Evolutionary conservation across 2,329 filamentous ascomycete species (phyloP).

Genomic region (Fusarium continuum): DNA sequence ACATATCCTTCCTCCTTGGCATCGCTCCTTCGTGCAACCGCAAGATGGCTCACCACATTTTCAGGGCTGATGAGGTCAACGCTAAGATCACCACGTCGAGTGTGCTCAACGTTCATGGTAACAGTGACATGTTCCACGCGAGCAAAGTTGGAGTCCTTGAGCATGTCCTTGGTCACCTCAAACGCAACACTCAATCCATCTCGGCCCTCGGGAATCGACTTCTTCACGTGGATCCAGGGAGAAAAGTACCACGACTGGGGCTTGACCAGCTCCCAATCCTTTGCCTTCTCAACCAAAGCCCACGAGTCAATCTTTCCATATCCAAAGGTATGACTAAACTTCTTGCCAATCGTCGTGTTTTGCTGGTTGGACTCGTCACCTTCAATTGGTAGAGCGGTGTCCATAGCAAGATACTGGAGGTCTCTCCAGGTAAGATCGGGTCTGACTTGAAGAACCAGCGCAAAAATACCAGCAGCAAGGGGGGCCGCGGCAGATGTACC

Average conservation of each 20-base stretch:
- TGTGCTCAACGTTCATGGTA: conserved; percentile 95
- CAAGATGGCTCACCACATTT: conserved; percentile 84
- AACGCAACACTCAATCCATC: conserved; percentile 82
- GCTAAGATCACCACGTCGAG: conserved; percentile 87
- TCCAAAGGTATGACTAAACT: conserved; percentile 93
- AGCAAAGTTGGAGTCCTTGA: conserved; percentile 83
- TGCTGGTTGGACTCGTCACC: conserved; percentile 78
- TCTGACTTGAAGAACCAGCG: conserved; percentile 83
- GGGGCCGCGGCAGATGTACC: conserved; percentile 96
- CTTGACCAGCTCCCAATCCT: conserved; percentile 87
- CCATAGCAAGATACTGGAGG: conserved; percentile 87
- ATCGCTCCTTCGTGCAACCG: conserved; percentile 77
- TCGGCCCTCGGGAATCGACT: conserved; percentile 84
- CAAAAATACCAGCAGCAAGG: conserved; percentile 90
- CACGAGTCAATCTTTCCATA: conserved; percentile 96
- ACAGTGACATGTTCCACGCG: conserved; percentile 94
- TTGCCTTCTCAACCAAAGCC: conserved; percentile 83
- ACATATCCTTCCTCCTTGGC: conserved; percentile 74
- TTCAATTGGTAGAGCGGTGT: conserved; percentile 85
- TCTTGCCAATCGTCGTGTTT: conserved; percentile 79
- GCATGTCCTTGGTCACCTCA: conserved; percentile 81
- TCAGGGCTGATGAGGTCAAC: conserved; percentile 89
- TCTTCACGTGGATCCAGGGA: conserved; percentile 91
- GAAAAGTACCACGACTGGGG: conserved; percentile 95
- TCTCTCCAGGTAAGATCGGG: conserved; percentile 94